These are phyloP conservation scores for Boletus sp. DNA, from an alignment of 768 basidiomycete species.

Conservation along the genomic window DNA sequence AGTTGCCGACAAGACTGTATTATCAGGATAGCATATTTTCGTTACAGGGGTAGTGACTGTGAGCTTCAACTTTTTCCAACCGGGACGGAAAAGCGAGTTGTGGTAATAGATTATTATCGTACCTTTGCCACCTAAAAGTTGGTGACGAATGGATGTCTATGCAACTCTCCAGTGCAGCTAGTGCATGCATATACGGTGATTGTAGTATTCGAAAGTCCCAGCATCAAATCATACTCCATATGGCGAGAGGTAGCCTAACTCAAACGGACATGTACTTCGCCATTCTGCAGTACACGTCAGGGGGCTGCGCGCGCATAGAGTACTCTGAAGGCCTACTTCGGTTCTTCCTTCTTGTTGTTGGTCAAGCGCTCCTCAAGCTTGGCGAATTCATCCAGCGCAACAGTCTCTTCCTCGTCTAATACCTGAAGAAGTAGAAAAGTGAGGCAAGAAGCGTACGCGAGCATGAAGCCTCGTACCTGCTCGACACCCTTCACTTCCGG, in stretches of 20 bases:
- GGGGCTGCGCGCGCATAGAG: not conserved
- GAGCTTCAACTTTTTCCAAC: too few relatives aligned
- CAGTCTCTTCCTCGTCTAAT: constrained; percentile 83
- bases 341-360: constrained; percentile 42
- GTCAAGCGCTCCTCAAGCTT: constrained; percentile 77
- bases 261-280: constrained; percentile 81
- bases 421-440: constrained; percentile 47
- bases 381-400: constrained; percentile 84
- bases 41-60: too few relatives aligned
- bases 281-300: constrained; percentile 48
- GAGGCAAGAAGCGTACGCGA: constrained; percentile 1
- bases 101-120: too few relatives aligned
- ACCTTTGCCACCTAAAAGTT: too few relatives aligned
- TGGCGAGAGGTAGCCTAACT: not conserved
- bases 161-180: not conserved
- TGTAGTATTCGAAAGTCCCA: not conserved
- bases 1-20: too few relatives aligned
- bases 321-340: constrained; percentile 40
- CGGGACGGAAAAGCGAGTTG: too few relatives aligned
- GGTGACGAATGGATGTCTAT: not conserved
- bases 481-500: constrained; percentile 93
- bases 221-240: not conserved
- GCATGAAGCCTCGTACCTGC: constrained; percentile 50
- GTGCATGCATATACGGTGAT: not conserved
- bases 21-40: too few relatives aligned